These are phyloP conservation scores for Backusella parvicylindrica DNA, from an alignment of 192 early-diverging fungal genomes.

Conservation along the genomic window DNA sequence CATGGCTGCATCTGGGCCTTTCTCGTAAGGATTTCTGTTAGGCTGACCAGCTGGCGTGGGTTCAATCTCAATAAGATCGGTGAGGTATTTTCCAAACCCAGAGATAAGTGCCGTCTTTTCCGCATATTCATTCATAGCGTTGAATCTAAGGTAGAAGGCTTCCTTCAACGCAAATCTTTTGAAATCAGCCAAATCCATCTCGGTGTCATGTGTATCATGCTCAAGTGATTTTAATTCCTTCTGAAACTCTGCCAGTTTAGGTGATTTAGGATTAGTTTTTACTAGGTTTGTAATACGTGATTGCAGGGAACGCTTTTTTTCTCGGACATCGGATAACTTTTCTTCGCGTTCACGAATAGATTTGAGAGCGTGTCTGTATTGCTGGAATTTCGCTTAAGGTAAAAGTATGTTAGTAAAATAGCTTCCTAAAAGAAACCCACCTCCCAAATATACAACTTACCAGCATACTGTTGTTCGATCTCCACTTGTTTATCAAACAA, in stretches of 20 bases:
- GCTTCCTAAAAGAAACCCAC: too few relatives aligned
- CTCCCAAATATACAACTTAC: slow-evolving; percentile 6
- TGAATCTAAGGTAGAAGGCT: slow-evolving; percentile 38
- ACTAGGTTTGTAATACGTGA: slow-evolving; percentile 26
- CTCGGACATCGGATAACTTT: slow-evolving; percentile 22
- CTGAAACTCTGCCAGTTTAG: slow-evolving; percentile 32
- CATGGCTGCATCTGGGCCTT: slow-evolving; percentile 22
- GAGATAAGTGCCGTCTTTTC: slow-evolving; percentile 33
- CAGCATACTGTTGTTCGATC: slow-evolving; percentile 30
- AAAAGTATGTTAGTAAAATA: neutral
- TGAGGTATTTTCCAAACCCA: slow-evolving; percentile 39
- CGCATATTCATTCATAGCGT: slow-evolving; percentile 35
- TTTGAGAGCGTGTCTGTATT: slow-evolving; percentile 35
- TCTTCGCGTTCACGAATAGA: slow-evolving; percentile 32
- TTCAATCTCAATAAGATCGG: slow-evolving; percentile 33
- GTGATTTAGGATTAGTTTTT: slow-evolving; percentile 20
- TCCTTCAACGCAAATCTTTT: slow-evolving; percentile 37
- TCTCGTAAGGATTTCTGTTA: slow-evolving; percentile 20
- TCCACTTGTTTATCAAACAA: slow-evolving; percentile 32
- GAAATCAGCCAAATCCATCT: slow-evolving; percentile 38
- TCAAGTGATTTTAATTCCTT: slow-evolving; percentile 27
- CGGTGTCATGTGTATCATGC: slow-evolving; percentile 29
- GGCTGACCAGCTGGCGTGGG: slow-evolving; percentile 20
- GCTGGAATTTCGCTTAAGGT: slow-evolving; percentile 27
- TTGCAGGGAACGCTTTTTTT: slow-evolving; percentile 30